A percentile compares a stretch with the other conserved stretches of the same genome.
These are phyloP conservation scores for Aquilaria yunnanensis DNA, from an alignment of 345 rosid genomes.

Conservation along the genomic window DNA sequence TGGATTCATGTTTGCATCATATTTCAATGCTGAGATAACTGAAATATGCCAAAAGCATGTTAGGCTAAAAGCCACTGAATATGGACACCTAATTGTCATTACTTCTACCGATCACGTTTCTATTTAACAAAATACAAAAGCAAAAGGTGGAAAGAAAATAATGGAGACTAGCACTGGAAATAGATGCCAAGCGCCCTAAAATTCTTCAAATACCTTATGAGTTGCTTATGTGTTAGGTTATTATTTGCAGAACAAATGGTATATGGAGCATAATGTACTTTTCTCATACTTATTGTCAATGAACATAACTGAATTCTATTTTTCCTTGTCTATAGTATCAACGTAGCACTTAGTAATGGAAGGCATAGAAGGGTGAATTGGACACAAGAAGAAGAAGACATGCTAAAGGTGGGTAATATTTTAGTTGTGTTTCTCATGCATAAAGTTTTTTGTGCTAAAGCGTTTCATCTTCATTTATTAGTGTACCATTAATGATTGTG, in stretches of 20 bases:
- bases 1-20: slow-evolving; percentile 5
- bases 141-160: not conserved
- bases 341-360: slow-evolving; percentile 11
- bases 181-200: not conserved
- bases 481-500: too few species aligned
- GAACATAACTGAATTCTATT: not conserved
- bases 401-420: slow-evolving; percentile 25
- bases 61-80: not conserved
- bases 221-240: slow-evolving; percentile 3
- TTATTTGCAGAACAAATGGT: not conserved
- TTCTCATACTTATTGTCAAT: not conserved
- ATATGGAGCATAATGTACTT: not conserved
- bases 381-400: slow-evolving; percentile 36
- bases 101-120: slow-evolving; percentile 3
- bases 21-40: slow-evolving; percentile 15
- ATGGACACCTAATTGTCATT: not conserved
- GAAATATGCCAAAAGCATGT: slow-evolving; percentile 1
- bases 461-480: too few species aligned
- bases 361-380: slow-evolving; percentile 28
- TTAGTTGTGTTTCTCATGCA: too few species aligned
- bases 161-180: slow-evolving; percentile 1
- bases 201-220: slow-evolving; percentile 15
- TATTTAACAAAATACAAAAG: slow-evolving; percentile 2
- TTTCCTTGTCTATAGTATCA: slow-evolving; percentile 14
- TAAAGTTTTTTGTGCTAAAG: too few species aligned